Base-by-base conservation (phyloP, 108 stramenopile genomes). In the Skeletonema costatum region DNA sequence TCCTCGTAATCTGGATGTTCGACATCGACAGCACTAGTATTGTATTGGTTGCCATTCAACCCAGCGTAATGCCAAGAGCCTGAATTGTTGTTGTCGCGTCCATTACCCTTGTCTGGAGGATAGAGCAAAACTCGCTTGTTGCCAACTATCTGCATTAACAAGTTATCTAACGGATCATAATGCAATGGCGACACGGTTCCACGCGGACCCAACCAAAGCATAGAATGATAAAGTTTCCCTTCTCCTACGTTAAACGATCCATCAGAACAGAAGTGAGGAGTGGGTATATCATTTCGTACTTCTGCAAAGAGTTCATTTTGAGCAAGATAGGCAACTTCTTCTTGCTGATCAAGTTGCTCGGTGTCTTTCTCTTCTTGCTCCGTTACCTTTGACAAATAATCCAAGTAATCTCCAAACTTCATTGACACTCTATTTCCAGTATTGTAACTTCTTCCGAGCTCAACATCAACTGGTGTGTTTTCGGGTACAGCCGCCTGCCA, bases 101-200 rank as follows among this genome's bases (percentile, higher is more conserved):
- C 42, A 19, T 16, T 32, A 58, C 59, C 21, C 64, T 44, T 58
- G 39, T 62, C 66, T 25, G 85, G 87, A 60, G 75, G 70, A 41
- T 85, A 85, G 5, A 92, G 63, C 33, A 88, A 38, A 2, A 94
- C 84, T 19, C 78, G 76, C 64, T 94, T 94, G 46, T 78, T 73
- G 1, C 93, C 93, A 21, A 88, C 86, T 32, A 85, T 60, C 75
- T 94, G 93, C 72, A 94, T 82, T 44, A 94, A 63, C 3, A 88
- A 61, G 76, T 94, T 94, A 63, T 92, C 88, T n/a, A 94, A 78
- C 32, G 93, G 91, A 85, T 94, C 93, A 65, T 72, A 88, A 70
- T 94, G 93, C 44, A 94, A 68, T 0, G 93, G 93, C 41, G 91
- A 92, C 2, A 88, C 68, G 32, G 86, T 87, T 12, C 84, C 72